phyloP scores from a whole-genome alignment of 2,329 filamentous ascomycete genomes.

The Penicillium sp. region DNA sequence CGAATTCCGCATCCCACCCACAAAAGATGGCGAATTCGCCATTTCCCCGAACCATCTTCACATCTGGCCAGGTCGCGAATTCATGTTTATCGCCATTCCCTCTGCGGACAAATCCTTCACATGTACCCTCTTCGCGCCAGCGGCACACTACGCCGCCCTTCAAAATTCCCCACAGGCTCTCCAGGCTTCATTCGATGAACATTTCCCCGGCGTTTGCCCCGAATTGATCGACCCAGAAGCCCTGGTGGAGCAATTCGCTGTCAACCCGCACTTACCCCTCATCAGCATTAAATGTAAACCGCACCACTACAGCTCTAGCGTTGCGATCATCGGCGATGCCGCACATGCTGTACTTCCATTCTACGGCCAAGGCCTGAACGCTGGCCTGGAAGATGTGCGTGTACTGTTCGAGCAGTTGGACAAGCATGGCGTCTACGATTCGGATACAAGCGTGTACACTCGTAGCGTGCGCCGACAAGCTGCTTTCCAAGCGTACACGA shows the following conservation, averaged over 20 bases:
- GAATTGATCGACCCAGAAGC: constrained; percentile 59
- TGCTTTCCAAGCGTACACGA: constrained; percentile 73
- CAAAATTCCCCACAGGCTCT: constrained; percentile 64
- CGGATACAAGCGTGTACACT: constrained; percentile 38
- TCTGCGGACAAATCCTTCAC: constrained; percentile 88
- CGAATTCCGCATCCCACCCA: constrained; percentile 78
- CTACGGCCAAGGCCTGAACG: constrained; percentile 97
- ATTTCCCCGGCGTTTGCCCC: constrained; percentile 82
- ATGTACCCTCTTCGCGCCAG: constrained; percentile 87
- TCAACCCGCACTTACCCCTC: constrained; percentile 86
- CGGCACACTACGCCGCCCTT: constrained; percentile 66
- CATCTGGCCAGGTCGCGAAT: constrained; percentile 91
- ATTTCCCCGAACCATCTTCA: constrained; percentile 93
- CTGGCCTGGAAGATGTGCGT: constrained; percentile 89
- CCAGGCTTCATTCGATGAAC: constrained; percentile 79
- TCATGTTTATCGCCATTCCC: constrained; percentile 99
- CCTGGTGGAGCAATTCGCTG: constrained; percentile 71
- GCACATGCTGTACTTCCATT: constrained; percentile 98
- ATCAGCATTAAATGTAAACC: constrained; percentile 92
- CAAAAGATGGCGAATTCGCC: constrained; percentile 58
- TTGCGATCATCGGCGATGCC: constrained; percentile 86
- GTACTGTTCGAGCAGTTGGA: constrained; percentile 83
- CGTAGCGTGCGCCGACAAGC: constrained; percentile 43
- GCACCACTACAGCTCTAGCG: constrained; percentile 75
- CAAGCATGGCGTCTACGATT: constrained; percentile 54